These are phyloP conservation scores for peach (Prunus persica) DNA, from an alignment of 306 rosid species.

Conservation along the genomic window DNA sequence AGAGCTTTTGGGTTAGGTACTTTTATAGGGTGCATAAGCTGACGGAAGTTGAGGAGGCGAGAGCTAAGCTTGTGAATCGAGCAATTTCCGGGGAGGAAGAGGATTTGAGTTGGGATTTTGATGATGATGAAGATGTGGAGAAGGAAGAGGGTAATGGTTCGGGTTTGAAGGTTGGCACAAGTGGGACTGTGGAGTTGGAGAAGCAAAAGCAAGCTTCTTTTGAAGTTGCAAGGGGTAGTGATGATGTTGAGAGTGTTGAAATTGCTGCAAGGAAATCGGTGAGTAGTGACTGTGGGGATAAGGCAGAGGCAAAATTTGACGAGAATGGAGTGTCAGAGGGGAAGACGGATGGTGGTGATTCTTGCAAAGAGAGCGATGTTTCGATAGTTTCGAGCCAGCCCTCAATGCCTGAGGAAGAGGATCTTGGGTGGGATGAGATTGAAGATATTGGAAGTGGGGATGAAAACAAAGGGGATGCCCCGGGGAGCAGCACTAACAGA, in stretches of 20 bases:
- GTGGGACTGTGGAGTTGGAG: constrained; percentile 23
- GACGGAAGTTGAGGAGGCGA: constrained; percentile 70
- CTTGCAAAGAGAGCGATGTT: constrained; percentile 77
- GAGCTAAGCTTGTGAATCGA: constrained; percentile 75
- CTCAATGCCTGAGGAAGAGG: constrained; percentile 72
- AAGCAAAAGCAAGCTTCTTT: constrained; percentile 19
- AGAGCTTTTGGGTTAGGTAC: constrained; percentile 73
- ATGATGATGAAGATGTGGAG: constrained; percentile 40
- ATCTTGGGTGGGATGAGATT: constrained; percentile 87
- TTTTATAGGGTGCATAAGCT: constrained; percentile 67
- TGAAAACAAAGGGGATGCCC: constrained; percentile 47
- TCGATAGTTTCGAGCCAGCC: constrained; percentile 82
- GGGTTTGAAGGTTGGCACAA: constrained; percentile 33
- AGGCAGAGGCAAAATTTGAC: constrained; percentile 33
- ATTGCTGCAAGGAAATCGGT: constrained; percentile 22
- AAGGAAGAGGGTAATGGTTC: constrained; percentile 17
- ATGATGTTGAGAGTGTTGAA: constrained; percentile 20
- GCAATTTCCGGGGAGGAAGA: constrained; percentile 73
- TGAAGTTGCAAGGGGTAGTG: constrained; percentile 9
- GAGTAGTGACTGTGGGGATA: constrained; percentile 26
- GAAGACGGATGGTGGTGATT: constrained; percentile 49
- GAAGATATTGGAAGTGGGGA: constrained; percentile 69
- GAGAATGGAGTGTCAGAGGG: constrained; percentile 34
- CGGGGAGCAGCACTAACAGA: constrained; percentile 29
- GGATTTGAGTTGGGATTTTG: constrained; percentile 95